Conservation (phyloP, 2,329 filamentous ascomycete species). For the Cryphonectria naterciae region DNA sequence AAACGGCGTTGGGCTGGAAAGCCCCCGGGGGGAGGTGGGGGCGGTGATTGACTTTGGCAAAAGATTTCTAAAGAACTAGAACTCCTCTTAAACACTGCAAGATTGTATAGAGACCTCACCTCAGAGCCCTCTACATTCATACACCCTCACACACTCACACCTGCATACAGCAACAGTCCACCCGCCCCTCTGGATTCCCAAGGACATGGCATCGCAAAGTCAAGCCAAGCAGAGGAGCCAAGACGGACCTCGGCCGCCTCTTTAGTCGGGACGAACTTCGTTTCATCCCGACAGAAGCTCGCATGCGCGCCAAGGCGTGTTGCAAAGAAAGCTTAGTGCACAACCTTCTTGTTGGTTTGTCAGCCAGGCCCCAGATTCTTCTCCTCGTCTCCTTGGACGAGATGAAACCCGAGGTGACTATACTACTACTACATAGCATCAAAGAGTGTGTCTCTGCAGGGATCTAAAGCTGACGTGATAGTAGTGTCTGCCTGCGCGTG, state of each 20-base stretch:
- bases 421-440: background rate
- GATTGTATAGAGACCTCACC: background rate
- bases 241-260: background rate
- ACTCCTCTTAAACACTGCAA: background rate
- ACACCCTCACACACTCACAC: background rate
- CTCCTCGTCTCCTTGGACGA: background rate
- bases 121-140: background rate
- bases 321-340: background rate
- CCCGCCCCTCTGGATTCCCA: background rate
- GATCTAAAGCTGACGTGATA: background rate
- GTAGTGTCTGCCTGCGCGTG: background rate
- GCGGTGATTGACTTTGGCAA: background rate
- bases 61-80: background rate
- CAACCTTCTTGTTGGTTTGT: background rate
- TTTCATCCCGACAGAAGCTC: slow-evolving; percentile 17
- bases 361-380: background rate
- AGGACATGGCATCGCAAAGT: background rate
- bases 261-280: slow-evolving; percentile 19
- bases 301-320: background rate
- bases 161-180: background rate
- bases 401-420: background rate
- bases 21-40: no score
- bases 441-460: no score
- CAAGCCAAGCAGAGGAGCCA: slow-evolving; percentile 1
- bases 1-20: background rate